Evolutionary conservation across 108 stramenopile genomes (phyloP).

Genomic region (Nitzschia putrida): DNA sequence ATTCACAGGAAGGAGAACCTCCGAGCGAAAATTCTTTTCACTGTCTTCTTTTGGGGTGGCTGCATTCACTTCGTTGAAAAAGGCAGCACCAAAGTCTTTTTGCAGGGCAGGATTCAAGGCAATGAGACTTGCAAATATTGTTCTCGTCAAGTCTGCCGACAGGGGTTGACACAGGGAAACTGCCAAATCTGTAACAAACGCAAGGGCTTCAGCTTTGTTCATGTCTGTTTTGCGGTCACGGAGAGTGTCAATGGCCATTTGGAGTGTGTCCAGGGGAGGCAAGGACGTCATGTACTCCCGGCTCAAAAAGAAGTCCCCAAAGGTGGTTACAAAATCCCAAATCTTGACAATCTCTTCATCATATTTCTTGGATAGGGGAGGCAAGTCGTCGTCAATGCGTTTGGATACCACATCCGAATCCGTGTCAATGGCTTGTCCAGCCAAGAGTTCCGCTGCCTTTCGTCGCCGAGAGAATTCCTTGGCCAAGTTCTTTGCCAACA

Average conservation of each 20-base stretch:
- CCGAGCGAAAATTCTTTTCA: slow-evolving; percentile 18
- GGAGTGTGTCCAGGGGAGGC: slow-evolving; percentile 71
- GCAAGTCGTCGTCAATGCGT: slow-evolving; percentile 30
- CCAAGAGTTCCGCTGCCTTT: slow-evolving; percentile 66
- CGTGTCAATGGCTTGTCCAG: slow-evolving; percentile 41
- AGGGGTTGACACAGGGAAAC: slow-evolving; percentile 75
- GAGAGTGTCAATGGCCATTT: slow-evolving; percentile 63
- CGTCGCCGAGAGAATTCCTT: slow-evolving; percentile 74
- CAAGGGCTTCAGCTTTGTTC: slow-evolving; percentile 46
- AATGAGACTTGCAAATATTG: slow-evolving; percentile 69
- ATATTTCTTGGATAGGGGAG: slow-evolving; percentile 59
- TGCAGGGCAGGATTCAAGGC: slow-evolving; percentile 57
- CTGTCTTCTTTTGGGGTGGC: slow-evolving; percentile 39
- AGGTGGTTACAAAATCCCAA: slow-evolving; percentile 82
- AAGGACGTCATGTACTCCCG: slow-evolving; percentile 42
- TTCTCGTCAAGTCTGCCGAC: slow-evolving; percentile 58
- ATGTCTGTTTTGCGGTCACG: slow-evolving; percentile 26
- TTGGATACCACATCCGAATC: background rate
- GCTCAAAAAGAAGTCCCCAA: slow-evolving; percentile 57
- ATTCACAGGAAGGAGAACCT: slow-evolving; percentile 75
- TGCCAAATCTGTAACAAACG: slow-evolving; percentile 58
- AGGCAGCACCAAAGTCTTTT: slow-evolving; percentile 64
- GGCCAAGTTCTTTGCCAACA: slow-evolving; percentile 58
- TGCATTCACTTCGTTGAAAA: slow-evolving; percentile 57
- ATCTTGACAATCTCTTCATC: slow-evolving; percentile 75